Percentiles rank a stretch among this genome's conserved stretches.
Evolutionary conservation across 2,329 filamentous ascomycete species (phyloP).

Genomic region (Diplocarpon mali): DNA sequence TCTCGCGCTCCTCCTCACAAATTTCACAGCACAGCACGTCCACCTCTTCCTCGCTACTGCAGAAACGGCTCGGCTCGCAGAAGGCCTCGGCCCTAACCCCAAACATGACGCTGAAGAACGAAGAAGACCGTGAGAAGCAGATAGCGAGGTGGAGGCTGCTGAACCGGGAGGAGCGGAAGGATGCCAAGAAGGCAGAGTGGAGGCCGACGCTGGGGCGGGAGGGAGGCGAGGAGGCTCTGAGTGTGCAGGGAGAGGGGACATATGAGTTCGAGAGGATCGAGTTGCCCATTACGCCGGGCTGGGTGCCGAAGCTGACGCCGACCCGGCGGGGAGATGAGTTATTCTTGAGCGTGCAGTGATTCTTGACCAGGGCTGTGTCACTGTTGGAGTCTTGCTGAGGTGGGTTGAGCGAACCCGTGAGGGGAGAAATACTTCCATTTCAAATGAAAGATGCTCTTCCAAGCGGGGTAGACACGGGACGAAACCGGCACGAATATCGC

Average conservation of each 20-base stretch:
- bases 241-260: not conserved
- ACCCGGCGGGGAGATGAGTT: slow-evolving; percentile 55
- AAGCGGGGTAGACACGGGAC: no score
- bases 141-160: slow-evolving; percentile 21
- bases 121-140: slow-evolving; percentile 17
- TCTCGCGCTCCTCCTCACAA: slow-evolving; percentile 8
- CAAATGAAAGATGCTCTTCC: no score
- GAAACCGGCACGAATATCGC: no score
- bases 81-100: slow-evolving; percentile 35
- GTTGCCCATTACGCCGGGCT: slow-evolving; percentile 41
- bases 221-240: not conserved
- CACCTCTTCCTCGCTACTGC: slow-evolving; percentile 33
- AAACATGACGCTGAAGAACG: slow-evolving; percentile 25
- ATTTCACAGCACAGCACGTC: slow-evolving; percentile 7
- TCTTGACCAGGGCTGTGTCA: no score
- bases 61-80: slow-evolving; percentile 40
- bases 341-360: slow-evolving; percentile 43
- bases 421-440: no score
- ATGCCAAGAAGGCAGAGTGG: slow-evolving; percentile 21
- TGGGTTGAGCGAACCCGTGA: no score
- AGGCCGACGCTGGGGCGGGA: slow-evolving; percentile 15
- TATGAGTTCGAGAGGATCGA: slow-evolving; percentile 16
- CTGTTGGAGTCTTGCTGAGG: no score
- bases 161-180: slow-evolving; percentile 15
- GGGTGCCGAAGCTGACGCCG: slow-evolving; percentile 56